Conservation (phyloP, 352 stramenopile genomes). For the Phytopythium aichiense region DNA sequence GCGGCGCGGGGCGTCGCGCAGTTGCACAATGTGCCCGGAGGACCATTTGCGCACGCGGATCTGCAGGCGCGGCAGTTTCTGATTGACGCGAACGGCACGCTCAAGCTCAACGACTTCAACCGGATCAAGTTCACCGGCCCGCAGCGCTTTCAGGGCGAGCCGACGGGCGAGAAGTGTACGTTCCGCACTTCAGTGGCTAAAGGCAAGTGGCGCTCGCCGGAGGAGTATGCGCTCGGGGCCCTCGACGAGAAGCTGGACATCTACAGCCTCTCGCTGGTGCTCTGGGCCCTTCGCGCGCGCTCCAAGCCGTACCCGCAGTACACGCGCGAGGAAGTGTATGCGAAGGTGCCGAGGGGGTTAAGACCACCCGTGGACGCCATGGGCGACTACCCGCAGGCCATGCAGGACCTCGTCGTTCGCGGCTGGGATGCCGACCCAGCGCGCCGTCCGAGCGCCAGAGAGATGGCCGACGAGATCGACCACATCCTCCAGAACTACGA, state of each 20-base stretch:
- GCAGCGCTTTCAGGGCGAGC: conserved; percentile 25
- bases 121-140: conserved; percentile 65
- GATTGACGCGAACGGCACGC: conserved; percentile 42
- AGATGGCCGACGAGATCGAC: conserved; percentile 51
- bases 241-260: conserved; percentile 64
- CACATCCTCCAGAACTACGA: conserved; percentile 34
- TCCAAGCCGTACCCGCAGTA: conserved; percentile 42
- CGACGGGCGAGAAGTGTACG: conserved; percentile 44
- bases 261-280: conserved; percentile 66
- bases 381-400: conserved; percentile 50
- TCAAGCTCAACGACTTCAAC: conserved; percentile 84
- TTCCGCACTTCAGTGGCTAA: conserved; percentile 64
- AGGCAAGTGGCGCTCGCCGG: conserved; percentile 73
- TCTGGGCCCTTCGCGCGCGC: conserved; percentile 55
- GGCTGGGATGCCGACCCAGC: conserved; percentile 47
- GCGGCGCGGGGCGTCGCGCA: conserved; percentile 58
- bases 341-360: conserved; percentile 35
- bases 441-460: conserved; percentile 40
- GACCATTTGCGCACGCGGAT: conserved; percentile 76
- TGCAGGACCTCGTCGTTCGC: conserved; percentile 60
- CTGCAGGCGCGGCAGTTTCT: conserved; percentile 80
- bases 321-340: conserved; percentile 49
- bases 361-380: conserved; percentile 46
- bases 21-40: conserved; percentile 55
- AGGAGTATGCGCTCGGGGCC: conserved; percentile 48